Evolutionary conservation across 306 rosid species (phyloP), one percentile per base, ranked within the genome.

Genomic region (Rosa multiflora): DNA sequence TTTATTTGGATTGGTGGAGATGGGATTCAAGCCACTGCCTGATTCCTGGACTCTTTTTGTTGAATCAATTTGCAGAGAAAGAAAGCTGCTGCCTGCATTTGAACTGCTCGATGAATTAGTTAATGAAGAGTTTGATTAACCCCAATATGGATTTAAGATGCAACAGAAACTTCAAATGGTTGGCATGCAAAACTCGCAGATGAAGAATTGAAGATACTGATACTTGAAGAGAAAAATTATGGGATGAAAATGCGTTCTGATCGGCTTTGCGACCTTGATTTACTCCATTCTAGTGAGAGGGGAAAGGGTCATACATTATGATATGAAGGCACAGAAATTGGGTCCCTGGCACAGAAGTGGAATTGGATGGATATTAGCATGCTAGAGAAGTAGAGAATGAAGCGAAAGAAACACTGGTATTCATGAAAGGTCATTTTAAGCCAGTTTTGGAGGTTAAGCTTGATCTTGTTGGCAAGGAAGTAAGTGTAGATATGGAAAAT

Each of bases 21-120:
- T 83, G 91, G 97, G 97, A 20, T 89, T 94, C 82, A 87, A 78
- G 82, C 97, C 97, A 23, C 82, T 74, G 47, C 88, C 78, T 75
- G 90, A 87, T 66, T 83, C 93, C n/a, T 94, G 98, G 98, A 83
- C 74, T 39, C 53, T 82, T 77, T 75, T 92, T 84, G 80, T 94
- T 47, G 91, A 87, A 37, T 72, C 87, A 81, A 69, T 91, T 72
- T 92, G 92, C 81, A 86, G 94, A 76, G 95, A 89, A 52, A 88
- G 93, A 71, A 91, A 83, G 81, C 52, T 89, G 47, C 79, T 92
- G 64, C 77, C 81, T 69, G 86, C 87, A 10, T 90, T 90, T 87
- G 92, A 90, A 83, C 84, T 92, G 70, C 87, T 94, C 79, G 97
- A 92, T 83, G 89, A 92, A 67, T 75, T 94, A 47, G 77, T 85